phyloP scores from a whole-genome alignment of 75 land plant species.

The Pinus albicaulis region DNA sequence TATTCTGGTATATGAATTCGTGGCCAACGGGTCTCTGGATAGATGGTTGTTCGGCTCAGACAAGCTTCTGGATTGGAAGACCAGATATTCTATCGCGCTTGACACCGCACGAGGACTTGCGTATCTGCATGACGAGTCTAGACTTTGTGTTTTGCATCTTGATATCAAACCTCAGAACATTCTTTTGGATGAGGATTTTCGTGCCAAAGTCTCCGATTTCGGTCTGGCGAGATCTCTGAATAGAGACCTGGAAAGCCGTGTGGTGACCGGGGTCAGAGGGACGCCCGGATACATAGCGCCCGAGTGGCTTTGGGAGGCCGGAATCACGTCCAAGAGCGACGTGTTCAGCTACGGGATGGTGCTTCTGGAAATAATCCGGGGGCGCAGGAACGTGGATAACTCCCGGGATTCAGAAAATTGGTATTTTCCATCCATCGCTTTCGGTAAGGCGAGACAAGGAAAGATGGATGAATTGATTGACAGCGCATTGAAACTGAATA shows the following conservation, averaged over 20 bases:
- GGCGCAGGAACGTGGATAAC: constrained; percentile 30
- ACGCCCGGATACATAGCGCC: constrained; percentile 75
- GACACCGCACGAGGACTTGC: constrained; percentile 67
- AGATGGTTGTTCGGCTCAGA: constrained; percentile 45
- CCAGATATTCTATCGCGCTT: constrained; percentile 44
- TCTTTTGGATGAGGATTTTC: constrained; percentile 51
- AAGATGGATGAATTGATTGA: constrained; percentile 60
- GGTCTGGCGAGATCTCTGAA: constrained; percentile 63
- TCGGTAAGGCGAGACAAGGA: constrained; percentile 41
- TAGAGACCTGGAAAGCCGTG: constrained; percentile 44
- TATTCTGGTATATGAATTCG: constrained; percentile 60
- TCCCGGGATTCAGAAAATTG: constrained; percentile 14
- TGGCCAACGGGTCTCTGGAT: constrained; percentile 54
- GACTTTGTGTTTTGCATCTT: constrained; percentile 50
- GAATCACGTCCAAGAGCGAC: constrained; percentile 60
- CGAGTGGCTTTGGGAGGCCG: constrained; percentile 57
- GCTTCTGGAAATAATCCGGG: constrained; percentile 55
- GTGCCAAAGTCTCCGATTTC: constrained; percentile 64
- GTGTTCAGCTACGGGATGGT: constrained; percentile 78
- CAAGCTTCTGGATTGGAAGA: constrained; percentile 39
- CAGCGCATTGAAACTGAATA: background rate
- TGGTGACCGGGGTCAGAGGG: constrained; percentile 52
- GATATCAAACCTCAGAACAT: constrained; percentile 55
- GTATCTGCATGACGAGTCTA: constrained; percentile 66
- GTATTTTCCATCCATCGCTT: constrained; percentile 49